Evolutionary conservation across 805 yeast species (phyloP).

Genomic region (Cyberlindnera xishuangbannaensis): DNA sequence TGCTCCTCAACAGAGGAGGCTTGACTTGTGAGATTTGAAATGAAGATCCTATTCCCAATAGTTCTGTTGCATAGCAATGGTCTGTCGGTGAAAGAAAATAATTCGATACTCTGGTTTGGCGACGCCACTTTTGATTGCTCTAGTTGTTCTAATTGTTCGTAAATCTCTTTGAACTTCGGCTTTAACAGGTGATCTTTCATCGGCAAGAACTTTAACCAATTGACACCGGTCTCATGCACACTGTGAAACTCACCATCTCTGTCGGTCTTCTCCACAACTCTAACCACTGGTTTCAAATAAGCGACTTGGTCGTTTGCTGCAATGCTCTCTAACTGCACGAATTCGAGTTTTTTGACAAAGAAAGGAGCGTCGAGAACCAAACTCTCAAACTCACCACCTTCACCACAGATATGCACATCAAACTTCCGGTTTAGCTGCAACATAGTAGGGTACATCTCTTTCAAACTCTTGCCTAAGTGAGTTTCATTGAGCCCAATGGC

Average conservation of each 20-base stretch:
- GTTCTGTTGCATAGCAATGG: too few relatives aligned
- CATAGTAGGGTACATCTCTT: constrained; percentile 55
- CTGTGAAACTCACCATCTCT: constrained; percentile 18
- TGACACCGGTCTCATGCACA: constrained; percentile 11
- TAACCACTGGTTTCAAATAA: constrained; percentile 53
- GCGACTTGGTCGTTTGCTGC: constrained; percentile 57
- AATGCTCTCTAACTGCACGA: constrained; percentile 16
- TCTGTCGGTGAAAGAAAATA: background rate
- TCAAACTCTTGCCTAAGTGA: constrained; percentile 66
- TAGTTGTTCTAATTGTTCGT: constrained; percentile 11
- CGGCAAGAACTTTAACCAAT: constrained; percentile 22
- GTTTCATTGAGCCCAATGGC: constrained; percentile 70
- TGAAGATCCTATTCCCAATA: constrained; percentile 30
- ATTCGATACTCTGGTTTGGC: background rate
- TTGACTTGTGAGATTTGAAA: constrained; percentile 37
- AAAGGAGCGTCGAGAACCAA: constrained; percentile 88
- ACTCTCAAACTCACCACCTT: constrained; percentile 98
- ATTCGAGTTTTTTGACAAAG: constrained; percentile 46
- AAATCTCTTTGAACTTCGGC: constrained; percentile 34
- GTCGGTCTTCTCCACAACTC: constrained; percentile 36
- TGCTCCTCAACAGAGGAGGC: constrained; percentile 36
- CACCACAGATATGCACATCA: constrained; percentile 95
- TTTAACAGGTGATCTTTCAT: constrained; percentile 28
- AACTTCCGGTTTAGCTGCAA: constrained; percentile 51
- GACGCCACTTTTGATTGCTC: too few relatives aligned